Conservation (phyloP, 306 rosid genomes). For the apple (Malus domestica) region DNA sequence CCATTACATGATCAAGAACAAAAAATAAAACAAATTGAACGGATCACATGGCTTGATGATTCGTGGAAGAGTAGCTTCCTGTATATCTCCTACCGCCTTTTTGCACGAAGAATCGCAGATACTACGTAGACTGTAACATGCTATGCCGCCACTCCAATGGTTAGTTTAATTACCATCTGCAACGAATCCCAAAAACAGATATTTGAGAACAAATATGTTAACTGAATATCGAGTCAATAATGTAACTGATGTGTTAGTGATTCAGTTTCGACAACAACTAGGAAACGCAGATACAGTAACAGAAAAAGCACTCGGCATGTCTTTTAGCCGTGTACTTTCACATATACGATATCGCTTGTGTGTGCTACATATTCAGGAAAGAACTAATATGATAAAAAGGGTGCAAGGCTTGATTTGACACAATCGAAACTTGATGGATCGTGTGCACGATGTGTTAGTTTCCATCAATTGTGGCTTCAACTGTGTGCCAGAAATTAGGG, state of each 20-base stretch:
- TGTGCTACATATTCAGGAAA: no score
- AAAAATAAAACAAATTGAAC: neutral
- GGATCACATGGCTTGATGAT: neutral
- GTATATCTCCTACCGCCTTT: neutral
- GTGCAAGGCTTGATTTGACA: neutral
- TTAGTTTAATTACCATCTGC: constrained; percentile 14
- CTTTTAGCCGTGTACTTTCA: no score
- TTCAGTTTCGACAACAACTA: neutral
- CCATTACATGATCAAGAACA: neutral
- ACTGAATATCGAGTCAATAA: neutral
- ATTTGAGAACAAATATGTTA: neutral
- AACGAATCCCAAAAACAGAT: neutral
- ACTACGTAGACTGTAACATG: neutral
- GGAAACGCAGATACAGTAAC: no score
- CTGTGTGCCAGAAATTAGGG: no score
- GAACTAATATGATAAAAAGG: no score
- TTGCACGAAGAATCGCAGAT: neutral
- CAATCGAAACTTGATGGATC: neutral
- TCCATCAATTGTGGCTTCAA: neutral
- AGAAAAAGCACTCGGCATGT: no score
- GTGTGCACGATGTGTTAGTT: neutral
- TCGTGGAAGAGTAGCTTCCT: neutral
- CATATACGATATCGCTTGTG: no score
- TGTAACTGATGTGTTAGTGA: neutral
- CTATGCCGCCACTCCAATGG: neutral